Conservation (phyloP, 495 filamentous ascomycete species). For the Extremus antarcticus region DNA sequence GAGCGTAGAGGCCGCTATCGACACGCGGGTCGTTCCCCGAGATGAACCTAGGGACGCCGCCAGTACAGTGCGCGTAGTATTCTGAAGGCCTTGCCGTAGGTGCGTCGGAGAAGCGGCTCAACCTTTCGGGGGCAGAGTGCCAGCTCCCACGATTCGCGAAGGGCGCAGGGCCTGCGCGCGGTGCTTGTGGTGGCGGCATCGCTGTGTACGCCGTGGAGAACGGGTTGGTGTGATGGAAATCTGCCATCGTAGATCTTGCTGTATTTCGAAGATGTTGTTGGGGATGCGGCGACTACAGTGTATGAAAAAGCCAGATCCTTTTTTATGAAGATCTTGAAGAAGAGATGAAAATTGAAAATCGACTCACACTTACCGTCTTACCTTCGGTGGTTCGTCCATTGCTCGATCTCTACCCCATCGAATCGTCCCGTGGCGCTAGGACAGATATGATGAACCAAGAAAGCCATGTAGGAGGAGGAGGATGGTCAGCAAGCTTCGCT, state of each 20-base stretch:
- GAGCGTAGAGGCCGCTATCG: not conserved
- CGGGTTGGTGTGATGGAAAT: not conserved
- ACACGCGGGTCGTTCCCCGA: not conserved
- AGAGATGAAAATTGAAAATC: not conserved
- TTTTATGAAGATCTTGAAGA: not conserved
- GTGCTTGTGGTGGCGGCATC: not conserved
- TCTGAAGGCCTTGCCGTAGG: too few relatives aligned
- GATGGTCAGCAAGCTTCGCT: too few relatives aligned
- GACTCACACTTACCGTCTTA: too few relatives aligned
- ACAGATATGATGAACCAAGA: not conserved
- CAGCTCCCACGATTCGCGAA: not conserved
- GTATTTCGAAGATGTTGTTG: not conserved
- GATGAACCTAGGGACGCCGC: not conserved
- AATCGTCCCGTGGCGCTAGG: not conserved
- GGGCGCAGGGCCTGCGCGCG: too few relatives aligned
- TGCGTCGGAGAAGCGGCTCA: not conserved
- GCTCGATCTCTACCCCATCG: too few relatives aligned
- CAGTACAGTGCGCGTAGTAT: not conserved
- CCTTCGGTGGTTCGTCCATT: too few relatives aligned
- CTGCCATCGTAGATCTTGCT: not conserved
- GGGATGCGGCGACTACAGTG: not conserved
- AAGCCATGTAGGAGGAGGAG: too few relatives aligned
- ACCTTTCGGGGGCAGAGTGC: not conserved
- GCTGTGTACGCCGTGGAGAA: not conserved
- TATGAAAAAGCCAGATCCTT: too few relatives aligned